Conservation (phyloP, 2,329 filamentous ascomycete species). For the Fusarium subglutinans region DNA sequence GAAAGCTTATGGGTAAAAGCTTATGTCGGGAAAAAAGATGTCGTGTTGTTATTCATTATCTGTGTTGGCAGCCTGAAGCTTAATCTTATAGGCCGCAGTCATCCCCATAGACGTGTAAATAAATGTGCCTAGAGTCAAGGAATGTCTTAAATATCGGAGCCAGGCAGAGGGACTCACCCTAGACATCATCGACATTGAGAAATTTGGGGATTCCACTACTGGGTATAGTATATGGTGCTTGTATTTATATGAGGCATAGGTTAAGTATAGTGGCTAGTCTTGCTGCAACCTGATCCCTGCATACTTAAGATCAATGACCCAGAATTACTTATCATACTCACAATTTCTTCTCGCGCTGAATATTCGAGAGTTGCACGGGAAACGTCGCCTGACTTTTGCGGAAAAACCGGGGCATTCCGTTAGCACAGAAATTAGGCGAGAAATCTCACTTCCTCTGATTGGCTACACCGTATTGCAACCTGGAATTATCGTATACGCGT, state of each 20-base stretch:
- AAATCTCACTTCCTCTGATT: background rate
- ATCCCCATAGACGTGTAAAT: too few species aligned
- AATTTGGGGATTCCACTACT: background rate
- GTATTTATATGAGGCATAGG: fast-evolving
- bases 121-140: fast-evolving
- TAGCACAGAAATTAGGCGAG: background rate
- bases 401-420: background rate
- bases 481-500: background rate
- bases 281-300: fast-evolving
- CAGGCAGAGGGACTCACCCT: fast-evolving
- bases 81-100: too few species aligned
- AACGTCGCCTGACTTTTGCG: background rate
- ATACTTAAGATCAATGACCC: fast-evolving
- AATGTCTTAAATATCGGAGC: fast-evolving
- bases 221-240: too few species aligned
- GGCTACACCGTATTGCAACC: background rate
- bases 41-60: too few species aligned
- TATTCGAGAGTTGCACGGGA: fast-evolving
- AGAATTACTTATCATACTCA: fast-evolving
- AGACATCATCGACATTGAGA: background rate
- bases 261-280: fast-evolving
- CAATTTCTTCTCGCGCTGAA: too few species aligned
- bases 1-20: too few species aligned
- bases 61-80: too few species aligned
- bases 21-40: too few species aligned